Evolutionary conservation across 768 basidiomycete species (phyloP).

Genomic region (Gloeostereum incarnatum): DNA sequence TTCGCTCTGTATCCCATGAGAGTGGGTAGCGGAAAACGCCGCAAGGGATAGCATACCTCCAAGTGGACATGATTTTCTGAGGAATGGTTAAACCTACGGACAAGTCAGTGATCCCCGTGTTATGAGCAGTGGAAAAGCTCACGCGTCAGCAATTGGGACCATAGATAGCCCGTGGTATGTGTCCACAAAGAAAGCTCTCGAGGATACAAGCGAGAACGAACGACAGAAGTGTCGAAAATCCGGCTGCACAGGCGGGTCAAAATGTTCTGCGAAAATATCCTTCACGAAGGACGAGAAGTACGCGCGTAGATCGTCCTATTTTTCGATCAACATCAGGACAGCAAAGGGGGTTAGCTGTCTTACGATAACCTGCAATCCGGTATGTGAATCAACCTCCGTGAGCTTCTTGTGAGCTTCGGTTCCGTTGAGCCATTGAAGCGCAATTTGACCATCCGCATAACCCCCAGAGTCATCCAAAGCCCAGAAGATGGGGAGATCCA

Average conservation of each 20-base stretch:
- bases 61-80: conserved; percentile 65
- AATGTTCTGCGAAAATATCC: not conserved
- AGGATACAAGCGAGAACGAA: conserved; percentile 61
- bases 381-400: not conserved
- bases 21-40: not conserved
- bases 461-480: conserved; percentile 9
- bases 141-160: conserved; percentile 83
- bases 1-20: conserved; percentile 42
- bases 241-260: conserved; percentile 8
- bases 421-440: conserved; percentile 28
- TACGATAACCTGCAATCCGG: conserved; percentile 2
- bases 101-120: not conserved
- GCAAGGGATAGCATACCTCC: conserved; percentile 38
- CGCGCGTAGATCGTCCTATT: not conserved
- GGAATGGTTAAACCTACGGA: conserved; percentile 61
- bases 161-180: conserved; percentile 72
- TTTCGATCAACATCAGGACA: not conserved
- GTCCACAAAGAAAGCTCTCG: conserved; percentile 79
- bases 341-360: not conserved
- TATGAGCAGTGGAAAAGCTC: conserved; percentile 14
- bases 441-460: conserved; percentile 19
- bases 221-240: conserved; percentile 34
- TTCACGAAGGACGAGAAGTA: not conserved
- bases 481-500: conserved; percentile 63
- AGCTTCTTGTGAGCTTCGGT: conserved; percentile 22